phyloP scores from a whole-genome alignment of 225 moss, liverwort and hornwort genomes.

The Lunularia cruciata region DNA sequence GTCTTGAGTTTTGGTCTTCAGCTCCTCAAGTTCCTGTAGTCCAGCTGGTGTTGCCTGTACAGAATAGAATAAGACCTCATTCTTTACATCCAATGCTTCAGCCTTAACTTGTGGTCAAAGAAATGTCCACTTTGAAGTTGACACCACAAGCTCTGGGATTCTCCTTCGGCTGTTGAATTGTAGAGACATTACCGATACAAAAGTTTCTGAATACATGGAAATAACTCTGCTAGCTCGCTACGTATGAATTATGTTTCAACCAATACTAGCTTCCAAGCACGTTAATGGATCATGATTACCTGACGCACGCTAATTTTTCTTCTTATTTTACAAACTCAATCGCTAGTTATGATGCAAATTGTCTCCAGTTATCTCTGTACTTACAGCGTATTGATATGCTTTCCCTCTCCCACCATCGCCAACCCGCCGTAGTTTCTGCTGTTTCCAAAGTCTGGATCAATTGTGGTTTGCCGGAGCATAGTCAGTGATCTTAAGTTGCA shows the following conservation, averaged over 20 bases:
- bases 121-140: too few species aligned
- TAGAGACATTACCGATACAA: too few species aligned
- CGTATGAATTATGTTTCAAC: neutral
- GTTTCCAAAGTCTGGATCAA: slow-evolving; percentile 64
- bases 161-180: neutral
- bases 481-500: too few species aligned
- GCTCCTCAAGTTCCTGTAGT: slow-evolving; percentile 22
- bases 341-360: neutral
- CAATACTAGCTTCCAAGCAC: too few species aligned
- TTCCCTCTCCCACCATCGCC: slow-evolving; percentile 81
- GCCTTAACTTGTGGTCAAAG: neutral
- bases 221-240: too few species aligned
- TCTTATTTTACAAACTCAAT: too few species aligned
- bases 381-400: slow-evolving; percentile 69
- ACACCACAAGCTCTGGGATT: too few species aligned
- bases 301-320: too few species aligned
- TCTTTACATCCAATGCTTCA: neutral
- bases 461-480: too few species aligned
- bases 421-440: slow-evolving; percentile 58
- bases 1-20: neutral
- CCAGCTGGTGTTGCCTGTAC: slow-evolving; percentile 30
- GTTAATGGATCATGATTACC: too few species aligned
- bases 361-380: neutral
- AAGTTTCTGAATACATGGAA: too few species aligned
- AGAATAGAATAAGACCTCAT: too few species aligned